Evolutionary conservation across 2,329 filamentous ascomycete genomes (phyloP).

Genomic region (Trichoderma cornu-damae): DNA sequence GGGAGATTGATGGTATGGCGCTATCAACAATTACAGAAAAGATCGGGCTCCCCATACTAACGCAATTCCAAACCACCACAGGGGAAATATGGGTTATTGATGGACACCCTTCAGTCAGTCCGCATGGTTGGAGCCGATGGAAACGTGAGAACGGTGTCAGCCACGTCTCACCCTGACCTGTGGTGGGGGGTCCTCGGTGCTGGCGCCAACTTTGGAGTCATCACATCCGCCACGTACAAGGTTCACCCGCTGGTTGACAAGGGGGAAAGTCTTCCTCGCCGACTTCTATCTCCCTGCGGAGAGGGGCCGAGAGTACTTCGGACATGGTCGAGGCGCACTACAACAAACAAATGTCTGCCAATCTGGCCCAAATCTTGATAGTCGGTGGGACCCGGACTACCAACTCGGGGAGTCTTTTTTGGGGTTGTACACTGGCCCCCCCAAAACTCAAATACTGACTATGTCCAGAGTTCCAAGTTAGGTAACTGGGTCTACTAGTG

Average conservation of each 20-base stretch:
- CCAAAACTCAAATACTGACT: neutral
- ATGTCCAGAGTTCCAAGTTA: neutral
- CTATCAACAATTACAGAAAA: too few relatives aligned
- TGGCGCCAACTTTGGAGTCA: constrained; percentile 47
- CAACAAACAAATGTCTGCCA: neutral
- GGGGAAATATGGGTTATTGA: neutral
- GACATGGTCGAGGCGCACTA: neutral
- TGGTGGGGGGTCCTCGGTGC: constrained; percentile 47
- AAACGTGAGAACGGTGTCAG: neutral
- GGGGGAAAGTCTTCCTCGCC: neutral
- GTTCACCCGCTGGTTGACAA: neutral
- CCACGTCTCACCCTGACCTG: constrained; percentile 32
- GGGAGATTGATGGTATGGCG: neutral
- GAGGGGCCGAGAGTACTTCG: neutral
- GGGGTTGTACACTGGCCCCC: too few relatives aligned
- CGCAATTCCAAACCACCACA: too few relatives aligned
- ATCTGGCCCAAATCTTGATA: neutral
- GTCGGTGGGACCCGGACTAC: neutral
- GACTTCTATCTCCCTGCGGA: neutral
- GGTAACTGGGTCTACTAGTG: neutral
- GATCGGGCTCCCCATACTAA: too few relatives aligned
- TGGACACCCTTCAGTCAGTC: neutral
- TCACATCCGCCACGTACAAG: constrained; percentile 23
- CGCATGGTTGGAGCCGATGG: neutral
- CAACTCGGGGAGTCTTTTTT: neutral